phyloP scores from a whole-genome alignment of 192 early-diverging fungal species.

The Haplosporangium gracile region DNA sequence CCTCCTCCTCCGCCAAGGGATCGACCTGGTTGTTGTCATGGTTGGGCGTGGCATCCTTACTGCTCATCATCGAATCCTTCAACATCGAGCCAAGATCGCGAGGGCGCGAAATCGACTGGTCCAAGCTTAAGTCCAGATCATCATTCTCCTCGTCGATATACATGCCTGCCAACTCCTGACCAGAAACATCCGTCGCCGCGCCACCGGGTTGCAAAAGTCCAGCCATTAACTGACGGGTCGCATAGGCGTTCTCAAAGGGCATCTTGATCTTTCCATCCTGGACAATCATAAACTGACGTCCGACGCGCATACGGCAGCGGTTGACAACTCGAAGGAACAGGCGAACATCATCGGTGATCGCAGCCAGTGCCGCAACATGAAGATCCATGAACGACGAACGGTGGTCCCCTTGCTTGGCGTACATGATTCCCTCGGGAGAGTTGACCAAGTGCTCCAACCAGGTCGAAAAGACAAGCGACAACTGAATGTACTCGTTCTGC shows the following conservation, averaged over 20 bases:
- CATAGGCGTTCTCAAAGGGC: slow-evolving; percentile 43
- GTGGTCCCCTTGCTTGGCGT: slow-evolving; percentile 69
- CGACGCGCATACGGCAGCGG: slow-evolving; percentile 72
- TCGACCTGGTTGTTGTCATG: slow-evolving; percentile 3
- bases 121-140: slow-evolving; percentile 46
- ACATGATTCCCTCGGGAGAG: slow-evolving; percentile 64
- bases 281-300: slow-evolving; percentile 65
- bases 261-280: slow-evolving; percentile 57
- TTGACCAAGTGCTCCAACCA: slow-evolving; percentile 68
- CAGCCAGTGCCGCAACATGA: slow-evolving; percentile 65
- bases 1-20: slow-evolving; percentile 6
- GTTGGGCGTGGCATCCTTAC: not conserved
- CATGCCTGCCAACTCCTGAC: slow-evolving; percentile 53
- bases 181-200: slow-evolving; percentile 45
- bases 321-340: slow-evolving; percentile 68
- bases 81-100: slow-evolving; percentile 38
- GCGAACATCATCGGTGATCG: slow-evolving; percentile 68
- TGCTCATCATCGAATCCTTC: slow-evolving; percentile 29
- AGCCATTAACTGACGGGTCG: slow-evolving; percentile 47
- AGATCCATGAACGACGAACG: slow-evolving; percentile 69
- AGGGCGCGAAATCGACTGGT: slow-evolving; percentile 51
- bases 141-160: slow-evolving; percentile 54
- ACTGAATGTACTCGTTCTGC: slow-evolving; percentile 70
- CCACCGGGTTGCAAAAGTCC: slow-evolving; percentile 51
- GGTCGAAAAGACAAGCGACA: slow-evolving; percentile 62